Base-by-base conservation (phyloP, 257 asterid species). In the Penstemon newberryi region DNA sequence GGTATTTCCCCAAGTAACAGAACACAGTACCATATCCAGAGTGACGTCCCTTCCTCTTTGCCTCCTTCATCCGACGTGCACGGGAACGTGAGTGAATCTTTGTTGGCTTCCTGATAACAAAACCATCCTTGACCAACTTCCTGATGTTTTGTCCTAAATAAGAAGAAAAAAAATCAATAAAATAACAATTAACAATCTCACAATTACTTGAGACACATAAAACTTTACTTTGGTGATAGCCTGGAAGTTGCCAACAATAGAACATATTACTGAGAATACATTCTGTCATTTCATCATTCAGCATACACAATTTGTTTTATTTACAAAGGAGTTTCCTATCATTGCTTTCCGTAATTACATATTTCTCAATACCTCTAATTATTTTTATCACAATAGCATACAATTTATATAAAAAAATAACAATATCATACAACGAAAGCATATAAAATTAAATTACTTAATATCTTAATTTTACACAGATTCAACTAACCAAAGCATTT, bases 41-140 rank as follows among this genome's bases (percentile, higher is more conserved):
- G 75, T 90, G 98, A 50, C 98, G 98, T 2, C 98, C 98, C 88
- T 92, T 90, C 33, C 93, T 80, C 88, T 92, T 92, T 58, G 98
- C 97, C 49, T 85, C 96, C 78, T 92, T 92, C 98, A 92, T 90
- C 7, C 93, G 40, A 54, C 97, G 97, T 4, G 98, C 98, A 8
- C 97, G 96, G 25, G 96, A 92, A 8, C 98, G 78, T 0, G 98
- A 92, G 70, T 92, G 98, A 60, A 92, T 92, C 88, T 92, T 92
- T 9, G 97, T 92, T 41, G 98, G 98, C 82, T 92, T 92, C 84
- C 95, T 79, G 86, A 92, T 88, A 52, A 92, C 78, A 75, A 90
- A 92, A 33, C 97, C 98, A 88, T 92, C 98, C 86, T 92, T 92
- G 13, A 89, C 95, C 78, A 92, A 72, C 70, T 84, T 92, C 71